Conservation (phyloP, 768 basidiomycete genomes). For the Rhodotorula paludigena region DNA sequence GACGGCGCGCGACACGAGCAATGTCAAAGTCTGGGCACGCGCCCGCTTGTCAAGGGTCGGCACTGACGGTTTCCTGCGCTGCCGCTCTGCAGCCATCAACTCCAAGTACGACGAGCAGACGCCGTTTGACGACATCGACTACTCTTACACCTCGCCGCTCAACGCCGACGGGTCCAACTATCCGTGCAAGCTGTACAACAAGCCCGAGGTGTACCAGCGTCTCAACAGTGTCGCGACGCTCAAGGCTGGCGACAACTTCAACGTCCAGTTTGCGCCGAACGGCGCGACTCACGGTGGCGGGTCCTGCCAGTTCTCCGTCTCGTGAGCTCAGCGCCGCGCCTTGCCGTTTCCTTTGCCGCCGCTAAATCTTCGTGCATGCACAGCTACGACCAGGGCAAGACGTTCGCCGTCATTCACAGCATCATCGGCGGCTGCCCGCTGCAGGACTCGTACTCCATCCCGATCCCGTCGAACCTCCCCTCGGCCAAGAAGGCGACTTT, state of each 20-base stretch:
- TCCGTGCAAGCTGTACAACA: slow-evolving; percentile 46
- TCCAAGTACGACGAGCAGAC: slow-evolving; percentile 41
- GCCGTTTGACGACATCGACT: slow-evolving; percentile 44
- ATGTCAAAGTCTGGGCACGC: no score
- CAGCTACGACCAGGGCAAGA: slow-evolving; percentile 49
- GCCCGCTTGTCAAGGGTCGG: no score
- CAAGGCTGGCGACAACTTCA: slow-evolving; percentile 45
- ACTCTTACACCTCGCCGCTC: slow-evolving; percentile 46
- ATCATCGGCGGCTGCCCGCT: slow-evolving; percentile 48
- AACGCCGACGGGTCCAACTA: slow-evolving; percentile 44
- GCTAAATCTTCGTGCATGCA: no score
- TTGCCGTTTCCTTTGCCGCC: no score
- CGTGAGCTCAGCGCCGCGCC: no score
- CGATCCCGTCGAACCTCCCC: slow-evolving; percentile 46
- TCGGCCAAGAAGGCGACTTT: slow-evolving; percentile 45
- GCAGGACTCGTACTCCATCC: slow-evolving; percentile 41
- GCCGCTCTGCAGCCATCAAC: slow-evolving; percentile 23
- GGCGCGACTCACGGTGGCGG: slow-evolving; percentile 48
- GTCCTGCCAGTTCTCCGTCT: slow-evolving; percentile 49
- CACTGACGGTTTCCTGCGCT: not conserved
- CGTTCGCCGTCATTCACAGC: slow-evolving; percentile 48
- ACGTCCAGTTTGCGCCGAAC: slow-evolving; percentile 41
- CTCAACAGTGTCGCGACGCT: slow-evolving; percentile 44
- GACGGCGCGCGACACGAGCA: no score
- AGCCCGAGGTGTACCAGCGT: slow-evolving; percentile 4